These are phyloP conservation scores for Trebouxiophyceae sp. DNA, from an alignment of 163 green algal genomes.

Conservation along the genomic window DNA sequence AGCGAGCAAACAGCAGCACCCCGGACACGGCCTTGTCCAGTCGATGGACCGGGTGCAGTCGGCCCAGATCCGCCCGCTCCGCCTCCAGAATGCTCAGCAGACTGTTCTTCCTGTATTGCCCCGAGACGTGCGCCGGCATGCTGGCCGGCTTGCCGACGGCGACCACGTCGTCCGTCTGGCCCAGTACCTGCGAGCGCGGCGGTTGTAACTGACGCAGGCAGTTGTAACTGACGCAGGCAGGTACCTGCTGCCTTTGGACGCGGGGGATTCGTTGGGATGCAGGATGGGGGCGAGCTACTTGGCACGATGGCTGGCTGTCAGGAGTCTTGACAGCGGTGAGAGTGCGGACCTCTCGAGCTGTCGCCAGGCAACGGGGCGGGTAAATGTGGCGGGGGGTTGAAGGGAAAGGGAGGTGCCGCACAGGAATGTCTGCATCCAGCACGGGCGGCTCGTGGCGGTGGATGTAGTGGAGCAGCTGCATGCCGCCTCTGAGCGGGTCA, in stretches of 20 bases:
- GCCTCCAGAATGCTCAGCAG: conserved; percentile 68
- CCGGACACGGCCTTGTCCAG: conserved; percentile 87
- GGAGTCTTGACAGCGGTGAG: too few species aligned
- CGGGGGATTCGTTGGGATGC: too few species aligned
- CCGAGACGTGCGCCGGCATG: conserved; percentile 80
- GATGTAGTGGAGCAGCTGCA: conserved; percentile 54
- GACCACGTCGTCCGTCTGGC: conserved; percentile 43
- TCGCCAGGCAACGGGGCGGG: too few species aligned
- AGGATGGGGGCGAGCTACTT: too few species aligned
- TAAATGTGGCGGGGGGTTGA: too few species aligned
- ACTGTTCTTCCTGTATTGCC: conserved; percentile 93
- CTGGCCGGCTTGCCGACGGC: conserved; percentile 76
- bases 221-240: too few species aligned
- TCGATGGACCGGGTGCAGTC: conserved; percentile 55
- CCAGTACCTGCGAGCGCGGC: conserved; percentile 58
- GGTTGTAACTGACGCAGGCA: too few species aligned
- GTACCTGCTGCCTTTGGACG: too few species aligned
- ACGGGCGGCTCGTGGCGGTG: conserved; percentile 70
- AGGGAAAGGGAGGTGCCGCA: neutral
- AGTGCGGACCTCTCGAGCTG: too few species aligned
- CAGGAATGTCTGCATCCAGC: conserved; percentile 15
- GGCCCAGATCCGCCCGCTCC: conserved; percentile 35
- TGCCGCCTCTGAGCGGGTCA: conserved; percentile 28
- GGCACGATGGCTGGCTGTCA: too few species aligned
- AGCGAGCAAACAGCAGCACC: conserved; percentile 75